Evolutionary conservation across 768 basidiomycete species (phyloP).

Genomic region (Lentinula sp.): DNA sequence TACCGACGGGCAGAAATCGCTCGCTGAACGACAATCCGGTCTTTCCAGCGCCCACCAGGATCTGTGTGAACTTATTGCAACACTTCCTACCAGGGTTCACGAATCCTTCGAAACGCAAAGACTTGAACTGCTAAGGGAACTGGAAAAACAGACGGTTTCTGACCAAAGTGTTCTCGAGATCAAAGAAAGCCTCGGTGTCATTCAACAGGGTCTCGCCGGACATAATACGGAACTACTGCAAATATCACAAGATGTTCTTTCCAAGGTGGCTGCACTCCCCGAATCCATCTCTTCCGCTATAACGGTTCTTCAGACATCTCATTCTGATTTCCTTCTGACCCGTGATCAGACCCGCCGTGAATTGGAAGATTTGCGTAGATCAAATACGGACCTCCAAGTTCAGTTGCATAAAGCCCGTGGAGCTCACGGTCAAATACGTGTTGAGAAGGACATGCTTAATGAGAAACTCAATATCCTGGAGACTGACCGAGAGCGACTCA

Average conservation of each 20-base stretch:
- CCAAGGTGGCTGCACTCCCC: slow-evolving; percentile 54
- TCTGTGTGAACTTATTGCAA: slow-evolving; percentile 33
- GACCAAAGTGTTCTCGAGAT: slow-evolving; percentile 35
- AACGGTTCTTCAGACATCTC: slow-evolving; percentile 49
- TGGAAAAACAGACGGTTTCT: slow-evolving; percentile 14
- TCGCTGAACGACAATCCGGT: slow-evolving; percentile 29
- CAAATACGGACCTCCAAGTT: slow-evolving; percentile 64
- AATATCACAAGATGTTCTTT: slow-evolving; percentile 45
- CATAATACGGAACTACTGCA: slow-evolving; percentile 44
- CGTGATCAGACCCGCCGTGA: slow-evolving; percentile 56
- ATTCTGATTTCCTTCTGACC: slow-evolving; percentile 56
- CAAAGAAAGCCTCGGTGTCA: slow-evolving; percentile 40
- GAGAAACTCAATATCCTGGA: slow-evolving; percentile 60
- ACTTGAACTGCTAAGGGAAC: slow-evolving; percentile 20
- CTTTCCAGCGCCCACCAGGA: slow-evolving; percentile 34
- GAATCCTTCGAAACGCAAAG: slow-evolving; percentile 39
- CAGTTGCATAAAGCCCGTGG: slow-evolving; percentile 74
- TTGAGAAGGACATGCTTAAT: slow-evolving; percentile 69
- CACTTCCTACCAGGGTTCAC: slow-evolving; percentile 41
- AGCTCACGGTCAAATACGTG: slow-evolving; percentile 70
- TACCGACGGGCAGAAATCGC: slow-evolving; percentile 33
- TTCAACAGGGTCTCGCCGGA: slow-evolving; percentile 45
- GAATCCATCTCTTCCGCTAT: slow-evolving; percentile 48
- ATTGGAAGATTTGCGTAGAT: slow-evolving; percentile 61
- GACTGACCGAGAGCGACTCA: slow-evolving; percentile 58